These are phyloP conservation scores for Colletotrichum chrysophilum DNA, from an alignment of 2,329 filamentous ascomycete genomes.

Conservation along the genomic window DNA sequence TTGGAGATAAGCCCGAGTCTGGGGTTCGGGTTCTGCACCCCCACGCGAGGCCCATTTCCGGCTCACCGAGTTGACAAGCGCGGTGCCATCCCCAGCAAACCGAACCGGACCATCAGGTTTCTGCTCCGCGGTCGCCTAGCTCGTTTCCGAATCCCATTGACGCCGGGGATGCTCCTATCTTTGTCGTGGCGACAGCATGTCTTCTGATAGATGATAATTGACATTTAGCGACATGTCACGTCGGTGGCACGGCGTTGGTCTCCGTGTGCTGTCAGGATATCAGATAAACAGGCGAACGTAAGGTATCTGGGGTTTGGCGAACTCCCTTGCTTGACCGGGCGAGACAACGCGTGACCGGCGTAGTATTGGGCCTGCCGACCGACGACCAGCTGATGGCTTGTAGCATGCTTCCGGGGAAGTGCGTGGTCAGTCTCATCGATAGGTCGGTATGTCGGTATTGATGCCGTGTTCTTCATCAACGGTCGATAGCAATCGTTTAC, in stretches of 20 bases:
- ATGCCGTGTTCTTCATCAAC: not conserved
- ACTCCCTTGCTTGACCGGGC: not conserved
- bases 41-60: not conserved
- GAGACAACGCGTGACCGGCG: not conserved
- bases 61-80: not conserved
- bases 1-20: slow-evolving; percentile 2
- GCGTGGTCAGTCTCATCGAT: not conserved
- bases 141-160: not conserved
- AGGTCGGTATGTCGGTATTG: not conserved
- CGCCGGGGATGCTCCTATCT: not conserved
- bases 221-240: not conserved
- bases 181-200: not conserved
- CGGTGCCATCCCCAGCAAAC: not conserved
- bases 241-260: not conserved
- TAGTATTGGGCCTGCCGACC: not conserved
- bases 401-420: not conserved
- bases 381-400: not conserved
- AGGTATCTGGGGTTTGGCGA: not conserved
- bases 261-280: not conserved
- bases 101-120: not conserved
- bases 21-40: not conserved
- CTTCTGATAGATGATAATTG: not conserved
- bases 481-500: not conserved
- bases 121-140: not conserved
- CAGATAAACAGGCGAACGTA: not conserved